Base-by-base conservation (phyloP, 441 rosid species). In the Erodium moschatum region DNA sequence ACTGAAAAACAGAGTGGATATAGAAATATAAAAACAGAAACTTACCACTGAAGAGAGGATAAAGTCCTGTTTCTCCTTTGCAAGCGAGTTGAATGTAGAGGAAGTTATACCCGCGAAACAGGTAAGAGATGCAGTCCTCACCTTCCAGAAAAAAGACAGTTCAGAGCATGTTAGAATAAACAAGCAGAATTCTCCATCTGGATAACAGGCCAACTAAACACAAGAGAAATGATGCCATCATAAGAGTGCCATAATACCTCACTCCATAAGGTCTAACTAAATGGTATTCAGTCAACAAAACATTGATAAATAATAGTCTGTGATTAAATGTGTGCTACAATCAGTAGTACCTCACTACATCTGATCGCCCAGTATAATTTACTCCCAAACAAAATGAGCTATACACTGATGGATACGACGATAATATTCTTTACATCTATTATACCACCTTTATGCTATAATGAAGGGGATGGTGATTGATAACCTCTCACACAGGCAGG, bases 91-190 rank as follows among this genome's bases (percentile, higher is more conserved):
- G 82, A 90, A 90, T 52, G 80, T 84, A 62, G 87, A 75, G 58
- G 97, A 89, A 72, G 98, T 93, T 68, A 90, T 84, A 76, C 97
- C 98, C 67, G 97, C 97, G 73, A 89, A 93, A 81, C 95, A 90
- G 78, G 95, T 93, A 77, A 93, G 65, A 24, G 97, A 69, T 64
- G 91, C 87, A 76, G 86, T 81, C 81, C 98, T 86, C 81, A 89
- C 97, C 98, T 93, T 74, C 73, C 77, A 79, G 73, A 72, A 66
- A 72, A 38, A 78, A 62, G 27, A 60, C 24, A 19, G 0, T 60
- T 60, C 11, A 60, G 27, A 60, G 27, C 64, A 60, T 19, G 64
- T 50, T 15, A 50, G 18, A 50, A 50, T 50, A n/a, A n/a, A 13
- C 58, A 50, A 50, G 58, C 58, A 50, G 16, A 50, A 5, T 11